phyloP scores from a whole-genome alignment of 805 yeast species.

The Candida sakaeoensis region DNA sequence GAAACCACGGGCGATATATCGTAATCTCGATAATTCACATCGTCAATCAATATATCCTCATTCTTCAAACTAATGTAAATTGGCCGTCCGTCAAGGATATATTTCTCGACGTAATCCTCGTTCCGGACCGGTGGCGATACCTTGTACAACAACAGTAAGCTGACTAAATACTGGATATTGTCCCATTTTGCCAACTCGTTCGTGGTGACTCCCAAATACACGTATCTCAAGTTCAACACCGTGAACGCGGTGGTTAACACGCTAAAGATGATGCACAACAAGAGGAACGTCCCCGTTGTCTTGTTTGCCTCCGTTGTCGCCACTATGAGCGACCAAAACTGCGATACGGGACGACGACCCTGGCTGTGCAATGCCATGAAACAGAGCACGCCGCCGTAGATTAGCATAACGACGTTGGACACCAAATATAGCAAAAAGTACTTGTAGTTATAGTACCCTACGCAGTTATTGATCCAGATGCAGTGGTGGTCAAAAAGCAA shows the following conservation, averaged over 20 bases:
- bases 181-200: conserved; percentile 75
- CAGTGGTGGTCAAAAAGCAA: conserved; percentile 58
- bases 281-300: conserved; percentile 38
- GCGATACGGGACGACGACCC: background rate
- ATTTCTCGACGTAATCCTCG: conserved; percentile 22
- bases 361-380: conserved; percentile 17
- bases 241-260: conserved; percentile 38
- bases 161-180: conserved; percentile 48
- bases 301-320: conserved; percentile 30
- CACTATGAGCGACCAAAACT: conserved; percentile 19
- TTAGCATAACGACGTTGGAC: conserved; percentile 40
- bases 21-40: conserved; percentile 10
- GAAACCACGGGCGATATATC: conserved; percentile 18
- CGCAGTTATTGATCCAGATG: conserved; percentile 67
- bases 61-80: conserved; percentile 28
- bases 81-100: conserved; percentile 12
- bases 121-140: conserved; percentile 10
- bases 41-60: conserved; percentile 17
- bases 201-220: conserved; percentile 69
- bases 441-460: conserved; percentile 62
- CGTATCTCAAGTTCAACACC: conserved; percentile 44
- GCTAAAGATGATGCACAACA: conserved; percentile 36
- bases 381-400: conserved; percentile 41
- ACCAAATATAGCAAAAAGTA: conserved; percentile 58
- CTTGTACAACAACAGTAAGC: conserved; percentile 24